Base-by-base conservation (phyloP, 768 basidiomycete genomes). In the Neoboletus magnificus region DNA sequence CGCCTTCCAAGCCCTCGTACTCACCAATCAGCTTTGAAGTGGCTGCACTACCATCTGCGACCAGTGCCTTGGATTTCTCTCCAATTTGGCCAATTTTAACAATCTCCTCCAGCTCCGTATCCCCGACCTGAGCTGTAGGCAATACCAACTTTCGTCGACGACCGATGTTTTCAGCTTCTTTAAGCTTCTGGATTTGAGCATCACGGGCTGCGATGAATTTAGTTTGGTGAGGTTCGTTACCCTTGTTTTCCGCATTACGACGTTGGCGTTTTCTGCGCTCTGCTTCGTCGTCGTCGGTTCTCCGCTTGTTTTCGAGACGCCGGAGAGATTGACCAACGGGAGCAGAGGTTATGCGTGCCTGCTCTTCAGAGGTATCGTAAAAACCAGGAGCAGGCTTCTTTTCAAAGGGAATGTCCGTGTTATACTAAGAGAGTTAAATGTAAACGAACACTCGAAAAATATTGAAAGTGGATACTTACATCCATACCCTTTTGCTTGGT, bases 401-500 rank as follows among this genome's bases (percentile, higher is more conserved):
- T 76, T 99, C 97, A 69, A 98, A 98, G 0, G 97, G 97, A 62
- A 98, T 97, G 68, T 99, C 97, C 48, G 93, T 85, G 66, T 98
- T 99, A 75, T 98, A 99, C 91, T 97, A 60, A 32, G 61, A 7
- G 27, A 40, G 16, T 48, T 27, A 18, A 23, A 6, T 18, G 42
- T 58, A 12, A 52, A 53, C 13, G 23, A 46, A 35, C 20, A 55
- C 48, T 7, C 40, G 23, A 18, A 39, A 49, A 35, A 44, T 36
- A n/a, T 16, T 12, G 3, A 8, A 32, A 27, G 5, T 2, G 5
- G 20, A 22, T 13, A 77, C 89, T 64, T 71, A 92, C 91, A 73
- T 97, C 96, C 97, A 98, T 98, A 52, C 95, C 95, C 72, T 91
- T 96, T 74, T 89, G 87, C 76, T 98, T 98, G 5, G 88, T 84